These are phyloP conservation scores for Fraxinus americana DNA, from an alignment of 257 asterid species.

Conservation along the genomic window DNA sequence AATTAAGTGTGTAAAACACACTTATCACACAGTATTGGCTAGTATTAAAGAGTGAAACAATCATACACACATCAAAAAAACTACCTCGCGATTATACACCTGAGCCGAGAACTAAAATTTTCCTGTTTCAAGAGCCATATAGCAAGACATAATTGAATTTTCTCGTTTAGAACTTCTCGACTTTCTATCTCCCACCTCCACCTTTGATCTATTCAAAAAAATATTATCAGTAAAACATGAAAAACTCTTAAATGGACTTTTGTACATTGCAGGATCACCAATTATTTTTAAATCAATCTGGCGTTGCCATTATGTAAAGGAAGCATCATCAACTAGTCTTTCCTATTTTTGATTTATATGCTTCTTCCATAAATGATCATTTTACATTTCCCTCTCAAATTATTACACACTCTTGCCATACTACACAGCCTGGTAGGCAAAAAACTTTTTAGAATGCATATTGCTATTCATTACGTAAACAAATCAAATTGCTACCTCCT, in stretches of 20 bases:
- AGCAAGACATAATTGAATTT: constrained; percentile 55
- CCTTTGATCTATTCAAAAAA: constrained; percentile 30
- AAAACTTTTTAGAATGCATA: constrained; percentile 69
- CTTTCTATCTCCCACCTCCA: constrained; percentile 18
- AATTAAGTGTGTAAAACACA: neutral
- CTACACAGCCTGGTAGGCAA: constrained; percentile 53
- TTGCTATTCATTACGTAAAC: too few relatives aligned
- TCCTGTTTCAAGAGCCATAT: constrained; percentile 76
- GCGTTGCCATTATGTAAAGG: constrained; percentile 56
- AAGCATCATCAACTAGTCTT: constrained; percentile 54
- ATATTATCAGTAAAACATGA: constrained; percentile 3
- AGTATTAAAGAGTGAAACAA: neutral
- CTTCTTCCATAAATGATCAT: constrained; percentile 68
- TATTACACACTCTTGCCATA: constrained; percentile 60
- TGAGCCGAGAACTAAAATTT: constrained; percentile 95
- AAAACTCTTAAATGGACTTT: constrained; percentile 22
- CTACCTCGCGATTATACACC: constrained; percentile 93
- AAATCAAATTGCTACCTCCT: too few relatives aligned
- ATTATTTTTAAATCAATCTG: constrained; percentile 38
- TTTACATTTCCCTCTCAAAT: constrained; percentile 56
- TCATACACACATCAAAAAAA: neutral
- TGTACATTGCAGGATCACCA: constrained; percentile 15
- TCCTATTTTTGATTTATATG: constrained; percentile 73
- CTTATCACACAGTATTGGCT: neutral
- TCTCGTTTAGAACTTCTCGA: constrained; percentile 16